Evolutionary conservation across 2,329 filamentous ascomycete species (phyloP).

Genomic region (Metarhizium guizhouense): DNA sequence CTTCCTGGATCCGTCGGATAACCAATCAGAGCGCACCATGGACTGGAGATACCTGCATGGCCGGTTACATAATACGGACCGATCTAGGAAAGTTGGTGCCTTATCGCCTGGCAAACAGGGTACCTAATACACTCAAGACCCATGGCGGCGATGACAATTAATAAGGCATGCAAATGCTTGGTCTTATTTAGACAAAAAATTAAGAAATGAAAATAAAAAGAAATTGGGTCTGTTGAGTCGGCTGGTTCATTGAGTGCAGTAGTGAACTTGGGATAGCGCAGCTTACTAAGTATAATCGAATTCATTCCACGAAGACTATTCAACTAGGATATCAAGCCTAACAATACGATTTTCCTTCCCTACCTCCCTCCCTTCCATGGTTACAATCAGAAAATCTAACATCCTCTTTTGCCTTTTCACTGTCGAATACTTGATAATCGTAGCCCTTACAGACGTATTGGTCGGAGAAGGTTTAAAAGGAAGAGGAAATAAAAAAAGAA

Average conservation of each 20-base stretch:
- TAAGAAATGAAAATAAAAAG: too few species aligned
- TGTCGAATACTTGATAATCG: background rate
- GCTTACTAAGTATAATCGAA: background rate
- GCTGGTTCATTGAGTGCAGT: too few species aligned
- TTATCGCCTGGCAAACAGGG: background rate
- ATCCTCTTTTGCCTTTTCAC: background rate
- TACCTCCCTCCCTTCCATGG: background rate
- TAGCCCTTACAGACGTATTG: background rate
- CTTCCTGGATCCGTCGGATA: background rate
- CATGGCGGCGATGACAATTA: too few species aligned
- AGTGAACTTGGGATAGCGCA: too few species aligned
- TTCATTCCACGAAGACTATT: constrained; percentile 4
- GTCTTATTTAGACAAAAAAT: too few species aligned
- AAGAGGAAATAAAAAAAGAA: background rate
- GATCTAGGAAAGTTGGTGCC: background rate
- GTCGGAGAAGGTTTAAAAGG: background rate
- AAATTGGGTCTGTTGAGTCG: too few species aligned
- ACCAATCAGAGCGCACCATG: background rate
- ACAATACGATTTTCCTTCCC: background rate
- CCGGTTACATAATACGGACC: background rate
- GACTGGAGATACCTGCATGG: background rate
- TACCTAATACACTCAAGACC: background rate
- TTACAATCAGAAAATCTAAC: background rate
- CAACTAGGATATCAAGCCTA: constrained; percentile 5
- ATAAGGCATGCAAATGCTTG: too few species aligned